phyloP scores from a whole-genome alignment of 345 rosid species.

The Pistacia atlantica region DNA sequence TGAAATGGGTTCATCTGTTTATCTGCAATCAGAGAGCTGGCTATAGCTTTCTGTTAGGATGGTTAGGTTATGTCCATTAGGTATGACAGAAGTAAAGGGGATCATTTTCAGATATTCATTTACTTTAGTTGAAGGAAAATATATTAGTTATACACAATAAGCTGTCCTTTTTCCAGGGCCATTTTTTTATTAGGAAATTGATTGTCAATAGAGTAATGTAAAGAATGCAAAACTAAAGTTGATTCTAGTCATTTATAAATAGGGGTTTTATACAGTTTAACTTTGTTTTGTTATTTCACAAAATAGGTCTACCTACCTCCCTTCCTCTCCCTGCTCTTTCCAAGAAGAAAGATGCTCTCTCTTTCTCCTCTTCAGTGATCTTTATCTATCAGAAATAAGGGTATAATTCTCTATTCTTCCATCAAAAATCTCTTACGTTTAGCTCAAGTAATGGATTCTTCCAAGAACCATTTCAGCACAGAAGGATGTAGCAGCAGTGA shows the following conservation, averaged over 20 bases:
- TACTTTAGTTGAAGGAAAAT: conserved; percentile 19
- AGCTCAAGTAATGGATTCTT: conserved; percentile 31
- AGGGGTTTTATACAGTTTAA: conserved; percentile 8
- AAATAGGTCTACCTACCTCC: conserved; percentile 9
- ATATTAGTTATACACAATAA: conserved; percentile 24
- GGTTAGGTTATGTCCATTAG: no score
- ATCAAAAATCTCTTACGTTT: conserved; percentile 16
- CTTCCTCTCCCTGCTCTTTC: not conserved
- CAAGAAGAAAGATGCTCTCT: not conserved
- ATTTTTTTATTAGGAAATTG: conserved; percentile 15
- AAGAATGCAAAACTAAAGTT: conserved; percentile 14
- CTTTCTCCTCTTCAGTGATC: not conserved
- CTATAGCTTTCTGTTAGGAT: no score
- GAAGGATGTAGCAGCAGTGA: conserved; percentile 86
- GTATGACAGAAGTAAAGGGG: not conserved
- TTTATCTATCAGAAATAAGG: no score
- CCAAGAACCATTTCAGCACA: conserved; percentile 31
- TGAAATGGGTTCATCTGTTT: conserved; percentile 16
- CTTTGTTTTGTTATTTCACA: not conserved
- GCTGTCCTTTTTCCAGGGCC: conserved; percentile 39
- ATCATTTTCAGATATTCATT: conserved; percentile 13
- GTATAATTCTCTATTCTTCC: not conserved
- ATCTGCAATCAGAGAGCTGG: conserved; percentile 12
- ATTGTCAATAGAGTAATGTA: conserved; percentile 23
- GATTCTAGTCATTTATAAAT: conserved; percentile 16